Base-by-base conservation (phyloP, 2,329 filamentous ascomycete species). In the Penicillium occitanis region DNA sequence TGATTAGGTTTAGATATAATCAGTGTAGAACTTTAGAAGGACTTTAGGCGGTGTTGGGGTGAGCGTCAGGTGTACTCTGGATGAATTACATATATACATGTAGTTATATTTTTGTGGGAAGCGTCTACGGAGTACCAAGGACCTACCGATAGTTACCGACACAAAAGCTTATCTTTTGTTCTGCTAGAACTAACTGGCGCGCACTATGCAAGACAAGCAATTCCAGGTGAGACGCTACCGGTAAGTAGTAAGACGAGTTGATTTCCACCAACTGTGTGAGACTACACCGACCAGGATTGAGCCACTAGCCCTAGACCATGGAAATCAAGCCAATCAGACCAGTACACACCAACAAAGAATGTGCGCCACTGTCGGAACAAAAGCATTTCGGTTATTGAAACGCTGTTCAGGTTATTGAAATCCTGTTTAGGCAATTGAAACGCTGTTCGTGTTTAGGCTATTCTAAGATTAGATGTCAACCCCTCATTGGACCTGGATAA, bases 401-500 rank as follows among this genome's bases (percentile, higher is more conserved):
- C 17, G 33, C 19, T 14, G 17, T 55, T 55, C 22, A 22, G 30
- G 53, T 33, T 22, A 35, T 55, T 35, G 35, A 37, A 33, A 37
- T 13, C 2, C 35, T 37, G 35, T 37, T 37, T 37, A 37, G 35
- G 35, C 35, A 37, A 37, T 37, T 37, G 35, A 25, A 57, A 37
- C 2, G 33, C n/a, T 35, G 10, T 4, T 14, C 5, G 14, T 37
- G 35, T 55, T 55, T 35, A 37, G 30, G 53, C 53, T 35, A 35
- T 55, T 55, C n/a, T 35, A 13, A 35, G 14, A n/a, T 14, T 4
- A 30, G 10, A 53, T n/a, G n/a, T 17, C 25, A 51, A 30, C 22
- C 5, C 5, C 5, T 30, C n/a, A 51, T 51, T 53, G 50, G 50
- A n/a, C 14, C 25, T n/a, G 28, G 28, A 33, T 82, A 82, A 65